These are phyloP conservation scores for Mycosarcoma mackinlayi DNA, from an alignment of 1,284 basidiomycete species.

Conservation along the genomic window DNA sequence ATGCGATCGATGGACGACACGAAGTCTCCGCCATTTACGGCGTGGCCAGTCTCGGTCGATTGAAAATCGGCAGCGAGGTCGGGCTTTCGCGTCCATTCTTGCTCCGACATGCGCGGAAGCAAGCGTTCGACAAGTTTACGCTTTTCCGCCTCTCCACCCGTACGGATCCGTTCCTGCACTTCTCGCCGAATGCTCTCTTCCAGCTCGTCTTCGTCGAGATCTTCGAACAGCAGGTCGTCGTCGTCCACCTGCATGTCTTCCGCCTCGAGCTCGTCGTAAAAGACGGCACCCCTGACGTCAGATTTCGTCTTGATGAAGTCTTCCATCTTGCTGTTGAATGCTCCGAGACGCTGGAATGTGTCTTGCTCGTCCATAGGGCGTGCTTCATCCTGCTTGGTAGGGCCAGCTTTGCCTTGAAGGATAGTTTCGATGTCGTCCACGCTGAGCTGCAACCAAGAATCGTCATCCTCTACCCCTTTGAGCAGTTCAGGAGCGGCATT, in stretches of 20 bases:
- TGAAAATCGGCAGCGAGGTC: neutral
- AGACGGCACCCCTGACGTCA: conserved; percentile 57
- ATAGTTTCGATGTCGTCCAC: conserved; percentile 49
- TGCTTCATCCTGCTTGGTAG: neutral
- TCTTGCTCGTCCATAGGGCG: conserved; percentile 35
- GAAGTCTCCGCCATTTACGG: conserved; percentile 9
- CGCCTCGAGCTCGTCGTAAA: conserved; percentile 52
- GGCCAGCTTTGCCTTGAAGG: conserved; percentile 11
- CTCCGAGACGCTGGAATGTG: conserved; percentile 43
- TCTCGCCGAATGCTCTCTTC: conserved; percentile 14
- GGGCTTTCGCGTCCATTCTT: conserved; percentile 32
- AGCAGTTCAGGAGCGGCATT: neutral
- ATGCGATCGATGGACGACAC: conserved; percentile 32
- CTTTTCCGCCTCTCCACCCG: conserved; percentile 16
- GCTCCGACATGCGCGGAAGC: conserved; percentile 29
- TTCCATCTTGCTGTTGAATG: conserved; percentile 57
- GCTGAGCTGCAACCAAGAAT: conserved; percentile 53
- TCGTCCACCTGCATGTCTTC: conserved; percentile 40
- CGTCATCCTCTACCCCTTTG: conserved; percentile 43
- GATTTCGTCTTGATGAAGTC: conserved; percentile 57
- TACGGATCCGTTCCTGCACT: conserved; percentile 19
- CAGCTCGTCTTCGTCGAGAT: conserved; percentile 34
- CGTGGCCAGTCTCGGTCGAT: neutral
- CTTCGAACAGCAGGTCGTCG: conserved; percentile 42
- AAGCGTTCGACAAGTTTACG: conserved; percentile 22